Conservation (phyloP, 1,284 basidiomycete species). For the Naganishia cerealis region DNA sequence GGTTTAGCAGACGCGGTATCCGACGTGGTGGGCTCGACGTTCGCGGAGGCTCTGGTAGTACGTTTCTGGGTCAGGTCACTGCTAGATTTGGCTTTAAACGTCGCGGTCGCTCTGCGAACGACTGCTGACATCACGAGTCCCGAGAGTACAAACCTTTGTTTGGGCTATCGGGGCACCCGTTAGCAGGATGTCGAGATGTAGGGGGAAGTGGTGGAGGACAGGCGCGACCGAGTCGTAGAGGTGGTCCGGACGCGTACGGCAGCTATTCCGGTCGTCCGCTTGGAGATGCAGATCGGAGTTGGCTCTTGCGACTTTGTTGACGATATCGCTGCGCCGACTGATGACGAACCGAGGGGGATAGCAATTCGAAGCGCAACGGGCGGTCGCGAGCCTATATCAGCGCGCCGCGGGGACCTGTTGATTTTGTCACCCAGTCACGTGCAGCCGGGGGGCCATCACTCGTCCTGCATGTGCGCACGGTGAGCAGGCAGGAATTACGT, state of each 20-base stretch:
- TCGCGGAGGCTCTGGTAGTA: constrained; percentile 22
- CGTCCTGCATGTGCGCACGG: background rate
- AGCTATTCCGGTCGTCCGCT: constrained; percentile 8
- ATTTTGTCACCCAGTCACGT: background rate
- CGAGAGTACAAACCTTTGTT: constrained; percentile 24
- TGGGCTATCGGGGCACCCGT: constrained; percentile 3
- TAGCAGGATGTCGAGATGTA: background rate
- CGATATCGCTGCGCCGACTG: background rate
- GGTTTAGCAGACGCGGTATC: background rate
- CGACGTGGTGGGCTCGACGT: background rate
- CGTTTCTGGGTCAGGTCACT: constrained; percentile 27
- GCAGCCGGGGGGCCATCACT: background rate
- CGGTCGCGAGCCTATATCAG: background rate
- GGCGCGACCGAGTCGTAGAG: constrained; percentile 4
- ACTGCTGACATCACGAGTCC: constrained; percentile 27
- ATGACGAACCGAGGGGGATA: background rate
- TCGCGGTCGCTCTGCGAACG: constrained; percentile 29
- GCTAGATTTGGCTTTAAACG: constrained; percentile 17
- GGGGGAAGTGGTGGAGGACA: background rate
- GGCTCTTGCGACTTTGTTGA: background rate
- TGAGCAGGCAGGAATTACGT: background rate
- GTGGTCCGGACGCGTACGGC: constrained; percentile 1
- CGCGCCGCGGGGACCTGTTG: background rate
- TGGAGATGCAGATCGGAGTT: background rate
- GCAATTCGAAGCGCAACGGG: background rate